Conservation (phyloP, 306 rosid genomes). For the Sesbania bispinosa region DNA sequence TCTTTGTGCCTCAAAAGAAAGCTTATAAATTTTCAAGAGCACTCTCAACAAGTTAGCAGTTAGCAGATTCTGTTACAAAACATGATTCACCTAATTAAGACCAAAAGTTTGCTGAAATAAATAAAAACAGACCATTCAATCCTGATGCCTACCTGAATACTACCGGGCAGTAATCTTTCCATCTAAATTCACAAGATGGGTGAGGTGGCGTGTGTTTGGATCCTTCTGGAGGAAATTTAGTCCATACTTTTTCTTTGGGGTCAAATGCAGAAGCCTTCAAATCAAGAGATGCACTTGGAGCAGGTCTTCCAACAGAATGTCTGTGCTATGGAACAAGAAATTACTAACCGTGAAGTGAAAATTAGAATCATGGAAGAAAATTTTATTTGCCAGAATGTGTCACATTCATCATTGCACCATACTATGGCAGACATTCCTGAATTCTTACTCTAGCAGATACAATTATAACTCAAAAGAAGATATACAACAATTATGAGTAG, state of each 20-base stretch:
- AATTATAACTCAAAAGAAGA: not conserved
- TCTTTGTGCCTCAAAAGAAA: conserved; percentile 9
- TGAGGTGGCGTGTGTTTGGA: conserved; percentile 97
- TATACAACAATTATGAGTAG: conserved; percentile 22
- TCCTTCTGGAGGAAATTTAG: conserved; percentile 93
- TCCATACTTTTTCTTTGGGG: conserved; percentile 93
- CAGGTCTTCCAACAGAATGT: conserved; percentile 97
- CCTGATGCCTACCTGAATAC: conserved; percentile 70
- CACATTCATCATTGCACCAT: not conserved
- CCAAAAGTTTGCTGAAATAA: not conserved
- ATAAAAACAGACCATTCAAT: conserved; percentile 8
- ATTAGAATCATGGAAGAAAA: conserved; percentile 17
- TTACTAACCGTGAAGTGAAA: conserved; percentile 36
- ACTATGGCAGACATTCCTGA: not conserved
- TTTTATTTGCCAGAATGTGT: not conserved
- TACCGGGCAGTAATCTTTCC: conserved; percentile 98
- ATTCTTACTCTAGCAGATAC: not conserved
- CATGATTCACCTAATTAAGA: not conserved
- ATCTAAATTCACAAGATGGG: conserved; percentile 74
- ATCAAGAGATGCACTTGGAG: conserved; percentile 84
- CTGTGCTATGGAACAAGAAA: conserved; percentile 74
- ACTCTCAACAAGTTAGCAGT: conserved; percentile 6
- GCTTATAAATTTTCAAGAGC: conserved; percentile 15
- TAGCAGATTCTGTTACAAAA: conserved; percentile 2
- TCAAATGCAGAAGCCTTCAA: conserved; percentile 87